A percentile compares a stretch with the other conserved stretches of the same genome.
phyloP scores from a whole-genome alignment of 768 basidiomycete genomes.

The Rhizopogon vinicolor region DNA sequence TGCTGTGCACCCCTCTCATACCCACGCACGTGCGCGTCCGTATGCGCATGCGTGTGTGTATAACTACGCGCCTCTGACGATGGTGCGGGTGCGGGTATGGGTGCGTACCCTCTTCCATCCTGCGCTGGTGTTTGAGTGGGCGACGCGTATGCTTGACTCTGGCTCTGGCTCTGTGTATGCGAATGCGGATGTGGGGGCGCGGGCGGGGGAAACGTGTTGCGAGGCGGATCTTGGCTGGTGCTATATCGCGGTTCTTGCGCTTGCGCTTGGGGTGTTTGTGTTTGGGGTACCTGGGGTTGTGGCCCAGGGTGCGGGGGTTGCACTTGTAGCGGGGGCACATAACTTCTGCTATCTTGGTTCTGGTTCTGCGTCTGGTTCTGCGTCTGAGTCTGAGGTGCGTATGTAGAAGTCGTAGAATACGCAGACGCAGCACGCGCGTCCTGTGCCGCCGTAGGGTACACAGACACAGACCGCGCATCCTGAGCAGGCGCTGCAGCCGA shows the following conservation, averaged over 20 bases:
- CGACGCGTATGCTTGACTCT: not conserved
- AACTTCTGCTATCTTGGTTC: not conserved
- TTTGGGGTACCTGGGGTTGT: constrained; percentile 22
- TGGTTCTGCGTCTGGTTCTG: too few relatives aligned
- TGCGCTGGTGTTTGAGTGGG: constrained; percentile 13
- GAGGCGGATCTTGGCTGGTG: not conserved
- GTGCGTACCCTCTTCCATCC: not conserved
- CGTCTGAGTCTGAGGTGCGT: not conserved
- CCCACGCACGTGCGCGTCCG: not conserved
- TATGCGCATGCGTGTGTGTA: not conserved
- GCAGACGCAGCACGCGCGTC: too few relatives aligned
- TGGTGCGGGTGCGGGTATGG: not conserved
- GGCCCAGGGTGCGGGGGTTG: constrained; percentile 10
- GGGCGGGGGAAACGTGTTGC: not conserved
- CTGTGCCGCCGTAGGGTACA: too few relatives aligned
- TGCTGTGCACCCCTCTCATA: not conserved
- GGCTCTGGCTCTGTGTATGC: not conserved
- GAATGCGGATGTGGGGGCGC: not conserved
- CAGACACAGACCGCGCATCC: too few relatives aligned
- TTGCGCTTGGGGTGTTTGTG: constrained; percentile 21
- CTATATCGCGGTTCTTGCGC: constrained; percentile 9
- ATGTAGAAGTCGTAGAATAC: not conserved
- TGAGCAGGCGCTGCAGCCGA: too few relatives aligned
- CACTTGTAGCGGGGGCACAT: constrained; percentile 2
- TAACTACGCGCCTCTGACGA: not conserved